phyloP scores from a whole-genome alignment of 2,329 filamentous ascomycete species.

The Neonectria punicea region DNA sequence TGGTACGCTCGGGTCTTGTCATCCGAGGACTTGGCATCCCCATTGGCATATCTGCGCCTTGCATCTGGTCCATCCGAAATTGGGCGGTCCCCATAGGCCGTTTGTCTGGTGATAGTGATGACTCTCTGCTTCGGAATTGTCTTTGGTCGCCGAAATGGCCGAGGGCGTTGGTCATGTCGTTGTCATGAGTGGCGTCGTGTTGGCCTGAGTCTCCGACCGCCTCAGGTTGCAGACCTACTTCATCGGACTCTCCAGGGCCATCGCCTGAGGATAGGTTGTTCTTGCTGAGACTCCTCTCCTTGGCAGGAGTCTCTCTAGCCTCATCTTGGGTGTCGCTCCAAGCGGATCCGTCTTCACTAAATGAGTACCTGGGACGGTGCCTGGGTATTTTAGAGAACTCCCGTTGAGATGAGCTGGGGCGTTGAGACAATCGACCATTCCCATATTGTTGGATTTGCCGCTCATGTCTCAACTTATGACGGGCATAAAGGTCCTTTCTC shows the following conservation, averaged over 20 bases:
- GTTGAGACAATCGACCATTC: conserved; percentile 40
- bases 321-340: conserved; percentile 45
- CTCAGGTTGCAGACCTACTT: conserved; percentile 13
- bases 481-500: conserved; percentile 43
- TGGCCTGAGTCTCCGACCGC: conserved; percentile 20
- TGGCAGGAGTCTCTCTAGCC: conserved; percentile 32
- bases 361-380: conserved; percentile 37
- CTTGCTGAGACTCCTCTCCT: conserved; percentile 23
- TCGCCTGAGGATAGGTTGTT: conserved; percentile 25
- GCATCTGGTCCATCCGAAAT: conserved; percentile 36
- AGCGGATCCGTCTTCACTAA: conserved; percentile 42
- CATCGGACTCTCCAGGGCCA: conserved; percentile 13
- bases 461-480: conserved; percentile 43
- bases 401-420: conserved; percentile 34
- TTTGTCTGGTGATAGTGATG: conserved; percentile 36
- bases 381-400: conserved; percentile 38
- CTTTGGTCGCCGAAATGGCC: conserved; percentile 35
- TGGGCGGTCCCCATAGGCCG: conserved; percentile 27
- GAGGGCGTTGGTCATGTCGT: conserved; percentile 25
- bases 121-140: conserved; percentile 36
- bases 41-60: conserved; percentile 35
- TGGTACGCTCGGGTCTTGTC: conserved; percentile 33
- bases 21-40: conserved; percentile 36
- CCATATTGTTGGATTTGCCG: conserved; percentile 42
- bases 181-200: conserved; percentile 26